A percentile compares a stretch with the other conserved stretches of the same genome.
Conservation (phyloP, 2,329 filamentous ascomycete species). For the Verticillium nonalfalfae region DNA sequence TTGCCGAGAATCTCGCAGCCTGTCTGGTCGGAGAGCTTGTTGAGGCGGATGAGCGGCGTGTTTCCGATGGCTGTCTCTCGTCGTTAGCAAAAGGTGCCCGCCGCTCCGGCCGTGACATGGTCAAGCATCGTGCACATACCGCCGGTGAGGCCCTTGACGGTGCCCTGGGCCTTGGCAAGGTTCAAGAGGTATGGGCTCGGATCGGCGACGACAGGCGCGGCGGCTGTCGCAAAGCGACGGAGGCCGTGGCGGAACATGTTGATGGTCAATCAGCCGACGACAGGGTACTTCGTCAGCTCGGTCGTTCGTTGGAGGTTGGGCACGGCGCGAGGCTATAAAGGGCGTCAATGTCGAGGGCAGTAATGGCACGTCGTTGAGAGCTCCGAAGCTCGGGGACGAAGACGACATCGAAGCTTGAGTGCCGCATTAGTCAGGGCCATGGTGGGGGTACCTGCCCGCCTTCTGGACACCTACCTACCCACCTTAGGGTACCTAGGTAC, state of each 20-base stretch:
- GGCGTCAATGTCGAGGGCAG: not conserved
- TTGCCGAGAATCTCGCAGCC: constrained; percentile 94
- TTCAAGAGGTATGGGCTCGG: constrained; percentile 57
- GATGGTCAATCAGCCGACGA: constrained; percentile 2
- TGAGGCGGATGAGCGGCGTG: constrained; percentile 87
- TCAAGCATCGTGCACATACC: constrained; percentile 45
- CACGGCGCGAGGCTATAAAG: not conserved
- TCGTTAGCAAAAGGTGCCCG: not conserved
- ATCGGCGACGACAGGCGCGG: constrained; percentile 35
- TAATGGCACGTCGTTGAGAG: not conserved
- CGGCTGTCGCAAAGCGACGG: constrained; percentile 60
- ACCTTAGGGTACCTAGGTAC: too few species aligned
- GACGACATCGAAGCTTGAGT: not conserved
- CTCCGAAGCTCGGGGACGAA: constrained; percentile 1
- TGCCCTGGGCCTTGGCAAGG: constrained; percentile 73
- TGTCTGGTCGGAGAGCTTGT: constrained; percentile 81
- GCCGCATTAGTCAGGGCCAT: not conserved
- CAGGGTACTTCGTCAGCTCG: not conserved
- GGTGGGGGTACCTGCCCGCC: not conserved
- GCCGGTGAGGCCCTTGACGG: constrained; percentile 72
- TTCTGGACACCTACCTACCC: too few species aligned
- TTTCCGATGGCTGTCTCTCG: constrained; percentile 77
- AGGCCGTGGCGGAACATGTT: constrained; percentile 63
- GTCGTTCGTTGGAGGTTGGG: too few species aligned
- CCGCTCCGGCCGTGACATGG: too few species aligned